Evolutionary conservation across 352 stramenopile species (phyloP), one percentile per base, ranked within the genome.

Genomic region (Pythium guiyangense): DNA sequence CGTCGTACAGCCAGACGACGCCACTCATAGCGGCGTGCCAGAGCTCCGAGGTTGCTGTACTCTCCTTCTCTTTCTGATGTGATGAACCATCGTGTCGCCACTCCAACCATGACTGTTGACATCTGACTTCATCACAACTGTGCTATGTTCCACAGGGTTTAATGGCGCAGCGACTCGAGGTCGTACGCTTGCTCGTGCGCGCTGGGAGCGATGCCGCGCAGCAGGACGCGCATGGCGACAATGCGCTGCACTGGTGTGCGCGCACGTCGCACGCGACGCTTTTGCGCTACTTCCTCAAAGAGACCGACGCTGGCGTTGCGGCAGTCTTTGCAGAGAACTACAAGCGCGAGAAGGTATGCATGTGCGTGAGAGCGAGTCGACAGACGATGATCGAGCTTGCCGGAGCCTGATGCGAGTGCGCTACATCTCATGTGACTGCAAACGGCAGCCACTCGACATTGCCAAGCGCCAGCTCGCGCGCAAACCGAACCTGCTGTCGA

Each of bases 231-330:
- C 73, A 88, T 55, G 79, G 82, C 0, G 79, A 92, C 58, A 90
- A 78, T 20, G 79, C 63, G 17, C 49, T 92, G 6, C 82, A 92
- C 44, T 90, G 77, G 75, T 87, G 82, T 34, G 79, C 76, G 46
- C 74, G 77, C n/a, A 74, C 52, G 25, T 79, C 74, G 20, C 69
- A 70, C 40, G 59, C 83, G 0, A 54, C 74, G 40, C 49, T 88
- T 10, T 61, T 90, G 2, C 79, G 82, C 34, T 87, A 62, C 46
- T 59, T 92, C 2, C 60, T 92, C 27, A 76, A 74, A 20, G 66
- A 83, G 48, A 89, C 75, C 0, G 77, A 88, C 42, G 82, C 82
- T 11, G 60, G 57, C 4, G 69, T 73, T 2, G 65, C 70, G 39
- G 79, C 79, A 12, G 54, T 80, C 10, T 66, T 73, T 8, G 53